Conservation (phyloP, 176 grass and related monocot species). For the Avena insularis region DNA sequence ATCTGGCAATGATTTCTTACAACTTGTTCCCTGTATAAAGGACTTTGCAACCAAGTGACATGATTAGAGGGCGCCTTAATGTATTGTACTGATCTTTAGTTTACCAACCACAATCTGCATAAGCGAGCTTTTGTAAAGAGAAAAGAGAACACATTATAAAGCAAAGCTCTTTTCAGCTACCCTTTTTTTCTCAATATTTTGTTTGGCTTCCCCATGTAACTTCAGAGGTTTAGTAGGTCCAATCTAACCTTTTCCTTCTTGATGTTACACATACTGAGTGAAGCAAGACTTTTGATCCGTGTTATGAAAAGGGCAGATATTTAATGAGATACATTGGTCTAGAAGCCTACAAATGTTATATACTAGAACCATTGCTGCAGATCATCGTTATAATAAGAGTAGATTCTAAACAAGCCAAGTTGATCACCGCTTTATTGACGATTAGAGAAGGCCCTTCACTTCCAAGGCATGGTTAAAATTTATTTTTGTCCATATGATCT, state of each 20-base stretch:
- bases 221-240: conserved; percentile 2
- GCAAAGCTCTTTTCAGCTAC: conserved; percentile 7
- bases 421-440: conserved; percentile 45
- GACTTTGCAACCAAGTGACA: background rate
- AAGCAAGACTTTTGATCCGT: conserved; percentile 3
- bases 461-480: conserved; percentile 45
- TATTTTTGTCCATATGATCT: background rate
- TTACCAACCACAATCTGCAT: conserved; percentile 31
- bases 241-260: background rate
- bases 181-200: background rate
- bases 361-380: background rate
- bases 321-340: conserved; percentile 38
- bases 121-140: conserved; percentile 4
- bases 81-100: background rate
- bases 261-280: background rate
- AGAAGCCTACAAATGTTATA: conserved; percentile 28
- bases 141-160: background rate
- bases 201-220: background rate
- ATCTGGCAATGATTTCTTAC: conserved; percentile 10
- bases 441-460: conserved; percentile 41
- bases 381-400: background rate
- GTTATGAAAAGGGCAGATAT: conserved; percentile 14
- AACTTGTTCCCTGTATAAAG: conserved; percentile 1
- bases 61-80: conserved; percentile 23
- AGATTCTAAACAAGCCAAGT: conserved; percentile 24